These are phyloP conservation scores for Sechiopsis laciniata DNA, from an alignment of 306 rosid species.

Conservation along the genomic window DNA sequence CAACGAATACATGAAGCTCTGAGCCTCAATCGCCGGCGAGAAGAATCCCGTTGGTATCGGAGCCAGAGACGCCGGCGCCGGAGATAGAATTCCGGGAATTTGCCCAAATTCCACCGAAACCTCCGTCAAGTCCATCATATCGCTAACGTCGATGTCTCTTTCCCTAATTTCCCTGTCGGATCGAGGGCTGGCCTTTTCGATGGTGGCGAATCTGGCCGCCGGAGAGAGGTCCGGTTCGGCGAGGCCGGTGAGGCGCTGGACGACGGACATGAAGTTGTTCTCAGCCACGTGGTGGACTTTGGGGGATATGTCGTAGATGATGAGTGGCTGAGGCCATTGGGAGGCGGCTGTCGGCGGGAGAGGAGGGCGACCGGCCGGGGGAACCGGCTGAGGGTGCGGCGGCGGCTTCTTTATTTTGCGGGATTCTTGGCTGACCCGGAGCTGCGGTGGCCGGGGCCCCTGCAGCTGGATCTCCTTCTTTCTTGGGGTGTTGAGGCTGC, in stretches of 20 bases:
- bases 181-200: conserved; percentile 67
- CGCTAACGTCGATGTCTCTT: conserved; percentile 26
- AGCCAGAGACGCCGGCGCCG: conserved; percentile 58
- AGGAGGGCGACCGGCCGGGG: conserved; percentile 8
- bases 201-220: conserved; percentile 83
- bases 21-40: conserved; percentile 46
- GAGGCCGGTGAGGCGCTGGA: conserved; percentile 87
- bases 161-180: conserved; percentile 34
- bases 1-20: conserved; percentile 28
- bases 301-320: conserved; percentile 86
- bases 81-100: conserved; percentile 65
- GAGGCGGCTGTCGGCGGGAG: conserved; percentile 3
- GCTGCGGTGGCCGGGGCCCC: conserved; percentile 79
- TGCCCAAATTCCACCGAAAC: conserved; percentile 51
- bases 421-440: conserved; percentile 64
- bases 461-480: conserved; percentile 56
- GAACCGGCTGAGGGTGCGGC: conserved; percentile 41
- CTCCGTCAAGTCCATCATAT: conserved; percentile 36
- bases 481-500: conserved; percentile 32
- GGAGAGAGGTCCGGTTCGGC: conserved; percentile 62
- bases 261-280: conserved; percentile 70
- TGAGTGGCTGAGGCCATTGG: conserved; percentile 45
- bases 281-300: conserved; percentile 57
- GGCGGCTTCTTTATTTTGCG: conserved; percentile 72
- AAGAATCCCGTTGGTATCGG: conserved; percentile 57